phyloP scores from a whole-genome alignment of 108 stramenopile species.

The Cylindrotheca fusiformis region DNA sequence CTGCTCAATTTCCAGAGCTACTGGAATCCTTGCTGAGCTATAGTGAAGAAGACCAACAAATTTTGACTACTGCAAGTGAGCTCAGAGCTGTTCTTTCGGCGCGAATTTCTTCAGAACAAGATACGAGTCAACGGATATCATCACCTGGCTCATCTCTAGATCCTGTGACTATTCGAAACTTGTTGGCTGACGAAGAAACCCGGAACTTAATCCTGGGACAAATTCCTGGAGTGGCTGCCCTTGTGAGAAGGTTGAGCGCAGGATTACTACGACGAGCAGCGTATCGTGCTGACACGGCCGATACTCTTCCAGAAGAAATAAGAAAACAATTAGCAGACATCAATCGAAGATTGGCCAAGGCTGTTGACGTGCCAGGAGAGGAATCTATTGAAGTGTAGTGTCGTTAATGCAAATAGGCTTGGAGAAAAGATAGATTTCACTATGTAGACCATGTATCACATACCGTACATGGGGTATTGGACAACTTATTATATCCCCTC shows the following conservation, averaged over 20 bases:
- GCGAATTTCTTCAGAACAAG: conserved; percentile 5
- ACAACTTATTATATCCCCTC: too few relatives aligned
- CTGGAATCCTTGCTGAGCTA: conserved; percentile 51
- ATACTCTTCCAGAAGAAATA: conserved; percentile 48
- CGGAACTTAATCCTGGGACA: conserved; percentile 48
- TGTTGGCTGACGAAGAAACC: conserved; percentile 41
- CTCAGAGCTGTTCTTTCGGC: conserved; percentile 43
- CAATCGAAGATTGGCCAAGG: conserved; percentile 58
- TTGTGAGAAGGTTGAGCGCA: conserved; percentile 59
- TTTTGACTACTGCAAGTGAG: conserved; percentile 53
- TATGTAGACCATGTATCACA: too few relatives aligned
- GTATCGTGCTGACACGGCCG: conserved; percentile 52
- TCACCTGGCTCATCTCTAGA: neutral
- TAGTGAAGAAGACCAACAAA: conserved; percentile 57
- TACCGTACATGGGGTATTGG: too few relatives aligned
- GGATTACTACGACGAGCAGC: conserved; percentile 76
- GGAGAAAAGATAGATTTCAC: too few relatives aligned
- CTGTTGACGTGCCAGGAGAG: conserved; percentile 24
- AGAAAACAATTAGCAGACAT: conserved; percentile 45
- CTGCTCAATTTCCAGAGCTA: conserved; percentile 54
- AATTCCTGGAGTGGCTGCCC: conserved; percentile 47
- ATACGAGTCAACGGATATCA: neutral
- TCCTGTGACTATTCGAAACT: conserved; percentile 26
- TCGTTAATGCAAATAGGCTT: too few relatives aligned
- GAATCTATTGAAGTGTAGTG: neutral